These are phyloP conservation scores for Botrytis paeoniae DNA, from an alignment of 2,329 filamentous ascomycete species.

Conservation along the genomic window DNA sequence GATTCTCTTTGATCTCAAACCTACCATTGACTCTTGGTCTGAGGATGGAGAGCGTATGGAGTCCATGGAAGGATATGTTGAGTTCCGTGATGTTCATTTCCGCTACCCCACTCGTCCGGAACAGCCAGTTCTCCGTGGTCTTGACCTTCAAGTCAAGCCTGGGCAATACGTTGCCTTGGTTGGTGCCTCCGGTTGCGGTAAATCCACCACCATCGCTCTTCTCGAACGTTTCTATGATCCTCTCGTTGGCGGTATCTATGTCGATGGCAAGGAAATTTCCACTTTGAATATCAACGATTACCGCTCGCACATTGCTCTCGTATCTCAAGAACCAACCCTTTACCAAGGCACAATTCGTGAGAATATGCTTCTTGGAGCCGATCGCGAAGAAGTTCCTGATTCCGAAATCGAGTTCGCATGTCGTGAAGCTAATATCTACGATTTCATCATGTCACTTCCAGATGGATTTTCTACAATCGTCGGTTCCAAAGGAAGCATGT, in stretches of 20 bases:
- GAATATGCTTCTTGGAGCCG: constrained; percentile 79
- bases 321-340: constrained; percentile 90
- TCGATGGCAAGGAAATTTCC: constrained; percentile 82
- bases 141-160: constrained; percentile 70
- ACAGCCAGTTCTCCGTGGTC: constrained; percentile 83
- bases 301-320: constrained; percentile 77
- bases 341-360: constrained; percentile 91
- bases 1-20: constrained; percentile 77
- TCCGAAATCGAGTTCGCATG: constrained; percentile 74
- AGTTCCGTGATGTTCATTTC: constrained; percentile 93
- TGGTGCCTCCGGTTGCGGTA: constrained; percentile 91
- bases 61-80: constrained; percentile 70
- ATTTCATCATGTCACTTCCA: constrained; percentile 82
- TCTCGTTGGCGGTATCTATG: constrained; percentile 70
- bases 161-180: constrained; percentile 87
- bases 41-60: constrained; percentile 61
- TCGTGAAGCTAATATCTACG: constrained; percentile 87
- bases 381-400: constrained; percentile 65
- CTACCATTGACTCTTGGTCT: constrained; percentile 80
- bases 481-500: constrained; percentile 78
- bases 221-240: constrained; percentile 95
- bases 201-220: constrained; percentile 88
- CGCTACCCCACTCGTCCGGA: constrained; percentile 88
- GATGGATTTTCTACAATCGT: constrained; percentile 85
- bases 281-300: constrained; percentile 82